Percentiles rank a stretch among this genome's conserved stretches.
phyloP scores from a whole-genome alignment of 257 asterid species.

The Fraxinus cuspidata region DNA sequence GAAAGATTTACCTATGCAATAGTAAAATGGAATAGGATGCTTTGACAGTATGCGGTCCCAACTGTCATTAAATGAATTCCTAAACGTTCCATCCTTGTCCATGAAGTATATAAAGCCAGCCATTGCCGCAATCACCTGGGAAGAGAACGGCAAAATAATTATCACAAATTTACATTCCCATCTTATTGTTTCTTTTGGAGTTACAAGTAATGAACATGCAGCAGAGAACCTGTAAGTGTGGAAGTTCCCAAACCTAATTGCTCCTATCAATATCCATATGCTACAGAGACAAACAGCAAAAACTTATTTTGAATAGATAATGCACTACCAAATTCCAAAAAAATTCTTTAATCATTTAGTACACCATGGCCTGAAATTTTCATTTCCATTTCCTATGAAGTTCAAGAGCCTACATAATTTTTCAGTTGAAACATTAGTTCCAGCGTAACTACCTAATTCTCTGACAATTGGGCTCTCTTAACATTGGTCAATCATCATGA shows the following conservation, averaged over 20 bases:
- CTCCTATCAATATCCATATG: not conserved
- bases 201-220: not conserved
- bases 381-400: not conserved
- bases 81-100: constrained; percentile 57
- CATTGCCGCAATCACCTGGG: constrained; percentile 47
- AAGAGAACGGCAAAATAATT: constrained; percentile 3
- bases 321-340: not conserved
- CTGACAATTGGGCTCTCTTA: not conserved
- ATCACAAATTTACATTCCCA: not conserved
- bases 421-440: constrained; percentile 5
- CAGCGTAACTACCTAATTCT: not conserved
- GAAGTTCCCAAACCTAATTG: not conserved
- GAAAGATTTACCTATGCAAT: constrained; percentile 44
- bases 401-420: not conserved
- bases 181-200: not conserved
- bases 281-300: not conserved
- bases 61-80: constrained; percentile 51
- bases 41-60: constrained; percentile 58
- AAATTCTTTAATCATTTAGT: not conserved
- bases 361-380: not conserved
- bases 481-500: not conserved
- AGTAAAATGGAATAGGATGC: constrained; percentile 60
- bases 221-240: not conserved
- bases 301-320: not conserved
- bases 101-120: constrained; percentile 41